Evolutionary conservation across 2,329 filamentous ascomycete genomes (phyloP), one percentile per base, ranked within the genome.

Genomic region (Talaromyces sp.): DNA sequence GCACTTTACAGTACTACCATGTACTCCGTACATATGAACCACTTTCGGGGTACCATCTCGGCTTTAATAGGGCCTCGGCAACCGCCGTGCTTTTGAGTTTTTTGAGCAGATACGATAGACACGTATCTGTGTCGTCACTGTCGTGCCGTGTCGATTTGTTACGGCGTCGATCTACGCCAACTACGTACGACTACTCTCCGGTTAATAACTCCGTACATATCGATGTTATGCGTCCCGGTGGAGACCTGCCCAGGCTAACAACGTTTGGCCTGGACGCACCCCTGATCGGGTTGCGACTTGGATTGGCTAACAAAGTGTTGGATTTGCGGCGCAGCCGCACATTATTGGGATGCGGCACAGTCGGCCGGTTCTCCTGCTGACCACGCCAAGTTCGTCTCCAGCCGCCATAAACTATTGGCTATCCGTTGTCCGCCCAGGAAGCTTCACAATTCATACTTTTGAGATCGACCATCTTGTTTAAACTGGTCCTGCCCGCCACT

Each of bases 211-310:
- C 3, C 3, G 6, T 27, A 27, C n/a, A 11, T n/a, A 43, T 57
- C 46, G 24, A 60, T 60, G 58, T 57, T 57, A 53, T 60, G 58
- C 58, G 52, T 54, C 58, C 9, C 6, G 54, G 58, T 55, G 58
- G 58, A 53, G 58, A 52, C 55, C 52, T 27, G 24, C 19, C 53
- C 27, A 26, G 32, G 27, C 41, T 38, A 57, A 46, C 49, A 53
- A 52, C 41, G 52, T 51, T 56, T 52, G 27, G 49, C 8, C 8
- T 41, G 27, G 31, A 56, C 31, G 54, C 53, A 54, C 55, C 58
- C 58, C 54, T 60, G 58, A 57, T 38, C 31, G 41, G 31, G 2
- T 59, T 27, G 29, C 53, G 27, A 56, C 38, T 9, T 46, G 19
- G 21, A 46, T 21, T 52, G 49, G 49, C 14, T 10, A 11, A 26